These are phyloP conservation scores for Chlamydomonas sphaeroides DNA, from an alignment of 139 green algal species.

Conservation along the genomic window DNA sequence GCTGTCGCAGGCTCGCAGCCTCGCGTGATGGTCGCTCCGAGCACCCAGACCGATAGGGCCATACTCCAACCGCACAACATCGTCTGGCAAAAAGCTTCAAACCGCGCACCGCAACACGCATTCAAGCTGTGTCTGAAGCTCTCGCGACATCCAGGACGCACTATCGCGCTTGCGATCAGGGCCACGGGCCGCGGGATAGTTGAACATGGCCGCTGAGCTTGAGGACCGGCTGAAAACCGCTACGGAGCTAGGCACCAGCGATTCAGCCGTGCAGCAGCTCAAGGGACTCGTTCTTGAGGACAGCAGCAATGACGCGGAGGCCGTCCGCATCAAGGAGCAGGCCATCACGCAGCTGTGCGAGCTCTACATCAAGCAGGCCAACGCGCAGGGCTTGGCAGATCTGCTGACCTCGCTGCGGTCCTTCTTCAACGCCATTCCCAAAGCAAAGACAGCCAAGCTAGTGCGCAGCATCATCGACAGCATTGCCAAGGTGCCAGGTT, in stretches of 20 bases:
- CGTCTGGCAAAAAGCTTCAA: no score
- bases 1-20: no score
- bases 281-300: constrained; percentile 58
- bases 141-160: no score
- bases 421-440: constrained; percentile 91
- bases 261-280: constrained; percentile 22
- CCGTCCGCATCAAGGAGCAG: constrained; percentile 85
- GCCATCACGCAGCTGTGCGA: constrained; percentile 76
- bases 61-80: no score
- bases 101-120: no score
- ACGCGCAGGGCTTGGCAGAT: constrained; percentile 73
- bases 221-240: constrained; percentile 14
- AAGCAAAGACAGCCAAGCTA: constrained; percentile 99
- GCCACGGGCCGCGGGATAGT: no score
- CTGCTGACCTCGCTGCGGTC: constrained; percentile 89
- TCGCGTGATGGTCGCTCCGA: no score
- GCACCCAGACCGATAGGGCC: no score
- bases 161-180: no score
- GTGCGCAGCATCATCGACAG: constrained; percentile 95
- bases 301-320: constrained; percentile 69
- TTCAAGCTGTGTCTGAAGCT: no score
- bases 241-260: constrained; percentile 14
- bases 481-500: constrained; percentile 89
- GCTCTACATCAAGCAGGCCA: constrained; percentile 74
- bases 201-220: constrained; percentile 7